Conservation (phyloP, 2,329 filamentous ascomycete genomes). For the Cercospora nicotianae region DNA sequence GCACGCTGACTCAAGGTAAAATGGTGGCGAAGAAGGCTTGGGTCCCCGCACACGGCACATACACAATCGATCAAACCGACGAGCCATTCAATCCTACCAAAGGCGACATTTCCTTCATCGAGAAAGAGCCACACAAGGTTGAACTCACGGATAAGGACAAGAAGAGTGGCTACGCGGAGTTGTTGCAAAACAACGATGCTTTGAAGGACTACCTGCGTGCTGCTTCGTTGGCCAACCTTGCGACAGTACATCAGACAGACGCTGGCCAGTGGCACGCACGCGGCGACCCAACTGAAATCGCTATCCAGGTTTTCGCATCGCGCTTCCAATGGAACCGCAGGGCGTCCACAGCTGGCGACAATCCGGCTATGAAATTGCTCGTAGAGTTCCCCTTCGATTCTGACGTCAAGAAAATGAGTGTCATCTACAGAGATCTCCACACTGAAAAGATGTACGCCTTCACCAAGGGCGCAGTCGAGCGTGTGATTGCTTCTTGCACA, state of each 20-base stretch:
- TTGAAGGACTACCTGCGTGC: slow-evolving; percentile 59
- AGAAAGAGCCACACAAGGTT: slow-evolving; percentile 28
- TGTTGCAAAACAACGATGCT: slow-evolving; percentile 49
- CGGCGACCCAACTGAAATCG: slow-evolving; percentile 71
- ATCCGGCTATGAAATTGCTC: slow-evolving; percentile 55
- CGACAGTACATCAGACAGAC: slow-evolving; percentile 59
- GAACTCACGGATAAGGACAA: slow-evolving; percentile 23
- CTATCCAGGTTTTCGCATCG: slow-evolving; percentile 71
- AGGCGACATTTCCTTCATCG: slow-evolving; percentile 56
- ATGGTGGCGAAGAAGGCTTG: slow-evolving; percentile 65
- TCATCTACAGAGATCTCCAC: slow-evolving; percentile 66
- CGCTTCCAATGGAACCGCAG: slow-evolving; percentile 54
- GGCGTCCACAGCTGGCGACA: slow-evolving; percentile 31
- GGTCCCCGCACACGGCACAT: slow-evolving; percentile 62
- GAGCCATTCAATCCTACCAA: slow-evolving; percentile 61
- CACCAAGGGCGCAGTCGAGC: slow-evolving; percentile 69
- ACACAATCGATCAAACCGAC: slow-evolving; percentile 57
- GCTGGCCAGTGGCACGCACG: slow-evolving; percentile 63
- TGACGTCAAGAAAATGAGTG: slow-evolving; percentile 74
- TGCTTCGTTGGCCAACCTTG: slow-evolving; percentile 65
- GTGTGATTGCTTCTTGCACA: slow-evolving; percentile 64
- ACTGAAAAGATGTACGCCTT: slow-evolving; percentile 49
- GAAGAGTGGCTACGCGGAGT: slow-evolving; percentile 23
- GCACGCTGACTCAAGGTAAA: slow-evolving; percentile 57
- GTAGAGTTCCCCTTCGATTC: slow-evolving; percentile 75